Conservation (phyloP, 106 monocot genomes). For the Acorus calamus region DNA sequence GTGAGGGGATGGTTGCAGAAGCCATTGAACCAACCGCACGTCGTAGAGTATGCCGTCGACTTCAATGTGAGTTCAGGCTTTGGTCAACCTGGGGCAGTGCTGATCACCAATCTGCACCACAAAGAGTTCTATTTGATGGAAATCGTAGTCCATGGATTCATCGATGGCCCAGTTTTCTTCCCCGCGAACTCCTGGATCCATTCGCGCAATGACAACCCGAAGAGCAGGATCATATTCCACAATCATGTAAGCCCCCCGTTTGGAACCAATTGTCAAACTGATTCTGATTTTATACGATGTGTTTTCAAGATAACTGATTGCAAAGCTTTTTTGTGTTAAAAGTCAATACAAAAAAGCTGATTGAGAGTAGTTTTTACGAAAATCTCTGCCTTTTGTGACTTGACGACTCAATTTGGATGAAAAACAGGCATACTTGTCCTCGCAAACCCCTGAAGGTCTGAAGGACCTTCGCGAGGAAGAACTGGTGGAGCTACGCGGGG, state of each 20-base stretch:
- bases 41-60: constrained; percentile 44
- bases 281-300: no score
- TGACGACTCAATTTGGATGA: no score
- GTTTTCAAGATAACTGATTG: no score
- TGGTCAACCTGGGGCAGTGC: constrained; percentile 52
- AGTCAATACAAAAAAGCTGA: no score
- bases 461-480: no score
- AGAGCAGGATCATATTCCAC: constrained; percentile 51
- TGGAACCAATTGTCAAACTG: no score
- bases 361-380: no score
- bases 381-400: no score
- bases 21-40: constrained; percentile 29
- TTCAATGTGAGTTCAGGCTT: constrained; percentile 47
- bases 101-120: constrained; percentile 47
- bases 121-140: constrained; percentile 55
- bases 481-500: no score
- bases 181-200: constrained; percentile 76
- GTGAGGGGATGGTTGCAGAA: constrained; percentile 60
- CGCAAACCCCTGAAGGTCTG: no score
- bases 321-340: no score
- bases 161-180: constrained; percentile 40
- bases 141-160: constrained; percentile 52
- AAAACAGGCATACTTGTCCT: constrained; percentile 41
- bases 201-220: constrained; percentile 28
- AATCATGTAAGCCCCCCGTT: constrained; percentile 63